phyloP scores from a whole-genome alignment of 192 early-diverging fungal genomes.

The Mortierella hygrophila region DNA sequence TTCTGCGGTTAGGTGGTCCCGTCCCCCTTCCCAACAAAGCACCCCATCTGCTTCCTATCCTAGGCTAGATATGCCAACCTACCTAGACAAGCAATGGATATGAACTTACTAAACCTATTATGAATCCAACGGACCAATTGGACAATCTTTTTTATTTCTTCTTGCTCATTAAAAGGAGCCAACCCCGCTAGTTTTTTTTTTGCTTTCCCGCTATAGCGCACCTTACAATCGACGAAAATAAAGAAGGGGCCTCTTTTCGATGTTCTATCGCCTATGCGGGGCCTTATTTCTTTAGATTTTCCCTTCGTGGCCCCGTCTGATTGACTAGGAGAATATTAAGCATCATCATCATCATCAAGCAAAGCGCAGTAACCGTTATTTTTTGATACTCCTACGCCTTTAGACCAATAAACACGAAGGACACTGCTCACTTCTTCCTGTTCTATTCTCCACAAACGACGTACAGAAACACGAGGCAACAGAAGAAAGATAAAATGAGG shows the following conservation, averaged over 20 bases:
- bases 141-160: not conserved
- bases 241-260: not conserved
- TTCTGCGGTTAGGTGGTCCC: not conserved
- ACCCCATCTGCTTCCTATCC: not conserved
- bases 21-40: not conserved
- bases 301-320: not conserved
- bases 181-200: slow-evolving; percentile 5
- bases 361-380: not conserved
- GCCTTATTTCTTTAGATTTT: not conserved
- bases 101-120: too few relatives aligned
- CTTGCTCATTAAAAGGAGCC: not conserved
- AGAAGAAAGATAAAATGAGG: not conserved
- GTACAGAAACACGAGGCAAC: not conserved
- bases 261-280: not conserved
- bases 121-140: too few relatives aligned
- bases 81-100: too few relatives aligned
- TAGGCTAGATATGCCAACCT: too few relatives aligned
- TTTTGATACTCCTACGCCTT: not conserved
- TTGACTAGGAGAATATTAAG: not conserved
- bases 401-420: not conserved
- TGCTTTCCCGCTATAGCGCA: not conserved
- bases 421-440: not conserved
- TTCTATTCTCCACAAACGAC: not conserved
- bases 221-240: not conserved
- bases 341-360: not conserved